Base-by-base conservation (phyloP, 2,329 filamentous ascomycete genomes). In the Aspergillus fischeri region DNA sequence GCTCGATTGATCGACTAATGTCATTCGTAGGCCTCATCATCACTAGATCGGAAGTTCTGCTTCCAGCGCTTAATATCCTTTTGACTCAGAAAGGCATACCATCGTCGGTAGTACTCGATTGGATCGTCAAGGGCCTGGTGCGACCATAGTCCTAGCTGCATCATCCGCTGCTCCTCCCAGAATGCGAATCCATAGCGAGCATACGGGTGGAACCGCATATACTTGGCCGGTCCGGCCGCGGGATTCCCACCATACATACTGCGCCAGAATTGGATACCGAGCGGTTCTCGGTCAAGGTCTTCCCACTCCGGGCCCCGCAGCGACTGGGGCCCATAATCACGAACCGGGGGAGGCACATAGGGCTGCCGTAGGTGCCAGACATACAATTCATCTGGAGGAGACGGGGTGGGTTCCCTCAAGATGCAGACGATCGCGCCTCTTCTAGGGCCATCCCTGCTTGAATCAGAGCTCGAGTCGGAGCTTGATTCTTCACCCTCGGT, bases 151-250 rank as follows among this genome's bases (percentile, higher is more conserved):
- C 52, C 52, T 20, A 48, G 35, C 29, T 54, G 44, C 7, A 42
- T 24, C 52, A 54, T 54, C 27, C 52, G 45, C 6, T 25, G 32
- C 17, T 49, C 24, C 28, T 54, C 52, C 52, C 52, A 54, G 32
- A 54, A n/a, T 29, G 45, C 44, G 8, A 54, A 42, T 6, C 52
- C 52, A 28, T 49, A 54, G 8, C 41, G 28, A 35, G 29, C 20
- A 20, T 54, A 54, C 2, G 32, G 28, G 0, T 20, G 17, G 17
- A 38, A 29, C 14, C 14, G 0, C 8, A 54, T 49, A 3, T n/a
- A 28, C 10, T 25, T 17, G 21, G 21, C 28, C 1, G 52, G 29
- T 1, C 44, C 52, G 9, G 52, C 32, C 21, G 7, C 14, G 3
- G 1, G 24, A 17, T 32, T 11, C 21, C 2, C 11, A 27, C 1